phyloP scores from a whole-genome alignment of 108 stramenopile species.

The Aurantiochytrium sp. region DNA sequence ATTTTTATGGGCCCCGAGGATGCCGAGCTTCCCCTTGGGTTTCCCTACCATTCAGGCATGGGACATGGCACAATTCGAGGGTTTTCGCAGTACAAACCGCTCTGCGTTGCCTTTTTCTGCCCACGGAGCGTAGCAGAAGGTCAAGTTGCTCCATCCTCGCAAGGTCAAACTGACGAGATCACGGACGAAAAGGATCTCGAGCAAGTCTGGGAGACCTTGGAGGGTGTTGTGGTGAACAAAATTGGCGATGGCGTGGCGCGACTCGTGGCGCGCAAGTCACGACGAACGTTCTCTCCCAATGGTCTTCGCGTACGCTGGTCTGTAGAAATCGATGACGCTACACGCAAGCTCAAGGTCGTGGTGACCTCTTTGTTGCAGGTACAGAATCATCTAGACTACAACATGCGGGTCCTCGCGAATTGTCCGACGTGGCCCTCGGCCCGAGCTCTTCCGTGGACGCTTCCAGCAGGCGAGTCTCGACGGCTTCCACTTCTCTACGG shows the following conservation, averaged over 20 bases:
- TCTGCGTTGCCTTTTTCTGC: neutral
- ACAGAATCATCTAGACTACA: neutral
- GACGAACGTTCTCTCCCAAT: neutral
- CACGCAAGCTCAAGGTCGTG: neutral
- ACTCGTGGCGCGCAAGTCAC: neutral
- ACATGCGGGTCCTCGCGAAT: neutral
- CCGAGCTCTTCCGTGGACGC: neutral
- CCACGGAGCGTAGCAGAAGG: neutral
- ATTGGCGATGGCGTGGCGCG: slow-evolving; percentile 1
- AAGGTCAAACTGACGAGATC: too few relatives aligned
- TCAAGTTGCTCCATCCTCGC: too few relatives aligned
- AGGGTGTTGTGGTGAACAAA: neutral
- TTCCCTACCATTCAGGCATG: neutral
- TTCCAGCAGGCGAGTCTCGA: neutral
- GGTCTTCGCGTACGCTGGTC: neutral
- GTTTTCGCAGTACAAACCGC: neutral
- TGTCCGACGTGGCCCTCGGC: neutral
- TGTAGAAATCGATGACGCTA: neutral
- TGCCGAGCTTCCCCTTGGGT: neutral
- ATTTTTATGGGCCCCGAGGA: neutral
- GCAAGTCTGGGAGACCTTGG: slow-evolving; percentile 5
- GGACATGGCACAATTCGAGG: neutral
- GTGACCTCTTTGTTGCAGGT: neutral
- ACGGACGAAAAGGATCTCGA: neutral
- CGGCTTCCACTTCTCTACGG: neutral